Percentiles rank a stretch among this genome's conserved stretches.
Conservation (phyloP, 305 asterid genomes). For the Fraxinus greggii region DNA sequence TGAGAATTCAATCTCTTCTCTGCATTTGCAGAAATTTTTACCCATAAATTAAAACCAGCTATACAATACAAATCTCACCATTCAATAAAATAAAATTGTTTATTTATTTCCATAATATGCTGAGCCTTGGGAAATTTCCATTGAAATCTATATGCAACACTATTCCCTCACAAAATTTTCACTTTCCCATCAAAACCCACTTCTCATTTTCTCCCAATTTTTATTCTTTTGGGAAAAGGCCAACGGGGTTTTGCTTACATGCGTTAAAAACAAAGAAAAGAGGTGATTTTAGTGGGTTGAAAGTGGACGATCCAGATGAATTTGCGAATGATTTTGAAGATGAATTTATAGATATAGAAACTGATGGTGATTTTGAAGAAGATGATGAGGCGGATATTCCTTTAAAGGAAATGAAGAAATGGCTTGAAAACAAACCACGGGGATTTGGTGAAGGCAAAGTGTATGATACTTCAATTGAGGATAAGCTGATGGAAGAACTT, state of each 20-base stretch:
- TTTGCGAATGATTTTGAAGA: conserved; percentile 47
- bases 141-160: conserved; percentile 20
- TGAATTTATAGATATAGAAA: conserved; percentile 30
- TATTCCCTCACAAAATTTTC: conserved; percentile 25
- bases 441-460: conserved; percentile 90
- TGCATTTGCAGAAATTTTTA: neutral
- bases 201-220: conserved; percentile 26
- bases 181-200: conserved; percentile 36
- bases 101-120: conserved; percentile 35
- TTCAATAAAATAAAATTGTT: neutral
- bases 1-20: conserved; percentile 7
- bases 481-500: conserved; percentile 75
- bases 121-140: conserved; percentile 48
- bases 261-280: conserved; percentile 38
- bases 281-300: conserved; percentile 29
- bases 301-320: conserved; percentile 44
- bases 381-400: conserved; percentile 59
- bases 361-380: conserved; percentile 29
- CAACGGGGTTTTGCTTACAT: conserved; percentile 36
- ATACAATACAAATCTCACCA: neutral
- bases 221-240: conserved; percentile 21
- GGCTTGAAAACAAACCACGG: conserved; percentile 64
- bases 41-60: neutral
- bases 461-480: conserved; percentile 86
- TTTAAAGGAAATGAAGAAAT: conserved; percentile 58